Conservation (phyloP, 805 yeast species). For the Candida bentonensis region DNA sequence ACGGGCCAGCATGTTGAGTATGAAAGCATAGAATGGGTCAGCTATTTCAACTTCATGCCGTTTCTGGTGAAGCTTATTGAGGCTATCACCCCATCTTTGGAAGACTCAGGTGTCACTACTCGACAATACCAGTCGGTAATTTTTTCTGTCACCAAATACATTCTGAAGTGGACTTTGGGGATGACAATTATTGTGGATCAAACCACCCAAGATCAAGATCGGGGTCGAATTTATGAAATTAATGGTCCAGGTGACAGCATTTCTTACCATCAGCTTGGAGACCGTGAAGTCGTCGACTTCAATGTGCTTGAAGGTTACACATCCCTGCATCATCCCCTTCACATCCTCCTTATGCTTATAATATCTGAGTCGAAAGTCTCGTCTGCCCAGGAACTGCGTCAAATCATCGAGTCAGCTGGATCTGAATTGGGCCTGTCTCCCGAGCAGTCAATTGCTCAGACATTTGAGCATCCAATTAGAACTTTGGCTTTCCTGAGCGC, state of each 20-base stretch:
- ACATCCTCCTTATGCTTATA: constrained; percentile 57
- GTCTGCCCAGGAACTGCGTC: constrained; percentile 11
- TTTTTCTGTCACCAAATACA: constrained; percentile 11
- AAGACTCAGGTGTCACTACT: constrained; percentile 2
- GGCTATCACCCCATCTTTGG: constrained; percentile 19
- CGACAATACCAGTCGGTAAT: constrained; percentile 10
- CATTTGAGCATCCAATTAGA: constrained; percentile 65
- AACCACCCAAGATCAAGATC: neutral
- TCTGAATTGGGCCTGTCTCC: constrained; percentile 4
- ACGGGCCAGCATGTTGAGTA: constrained; percentile 75
- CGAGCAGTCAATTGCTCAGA: constrained; percentile 13
- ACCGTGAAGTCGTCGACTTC: constrained; percentile 21
- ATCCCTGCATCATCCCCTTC: constrained; percentile 70
- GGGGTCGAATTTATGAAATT: neutral
- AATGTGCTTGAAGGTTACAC: constrained; percentile 35
- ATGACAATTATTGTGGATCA: neutral
- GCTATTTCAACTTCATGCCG: constrained; percentile 53
- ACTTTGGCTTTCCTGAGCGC: constrained; percentile 70
- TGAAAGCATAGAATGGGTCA: constrained; percentile 72
- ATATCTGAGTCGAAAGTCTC: constrained; percentile 34
- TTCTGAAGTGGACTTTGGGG: constrained; percentile 18
- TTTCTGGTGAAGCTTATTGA: constrained; percentile 41
- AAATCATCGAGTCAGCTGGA: constrained; percentile 5
- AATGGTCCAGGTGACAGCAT: neutral
- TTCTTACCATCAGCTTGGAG: constrained; percentile 3